Percentiles rank a stretch among this genome's conserved stretches.
phyloP scores from a whole-genome alignment of 192 early-diverging fungal species.

The Coemansia sp. region DNA sequence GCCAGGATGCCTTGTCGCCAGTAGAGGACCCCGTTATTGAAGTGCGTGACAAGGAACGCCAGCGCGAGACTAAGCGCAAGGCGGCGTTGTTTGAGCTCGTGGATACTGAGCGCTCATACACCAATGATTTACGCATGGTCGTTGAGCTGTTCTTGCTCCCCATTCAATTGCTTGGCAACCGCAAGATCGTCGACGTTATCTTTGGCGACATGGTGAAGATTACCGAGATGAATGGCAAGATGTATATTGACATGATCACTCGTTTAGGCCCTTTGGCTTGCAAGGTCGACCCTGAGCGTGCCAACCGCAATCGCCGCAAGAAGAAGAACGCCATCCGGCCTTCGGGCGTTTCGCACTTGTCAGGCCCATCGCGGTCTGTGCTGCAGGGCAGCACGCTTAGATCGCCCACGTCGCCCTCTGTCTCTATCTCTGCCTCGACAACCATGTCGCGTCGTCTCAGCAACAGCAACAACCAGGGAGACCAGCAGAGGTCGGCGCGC shows the following conservation, averaged over 20 bases:
- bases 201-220: conserved; percentile 55
- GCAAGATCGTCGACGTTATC: conserved; percentile 50
- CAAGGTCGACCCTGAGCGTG: conserved; percentile 43
- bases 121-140: conserved; percentile 51
- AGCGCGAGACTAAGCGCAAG: conserved; percentile 48
- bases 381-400: conserved; percentile 46
- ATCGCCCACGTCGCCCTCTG: conserved; percentile 26
- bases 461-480: conserved; percentile 14
- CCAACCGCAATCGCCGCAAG: conserved; percentile 42
- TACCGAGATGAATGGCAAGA: conserved; percentile 52
- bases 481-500: conserved; percentile 7
- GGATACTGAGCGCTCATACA: conserved; percentile 46
- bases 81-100: conserved; percentile 50
- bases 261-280: conserved; percentile 44
- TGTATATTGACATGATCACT: conserved; percentile 49
- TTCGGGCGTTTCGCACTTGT: conserved; percentile 12
- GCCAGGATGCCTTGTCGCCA: conserved; percentile 6
- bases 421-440: conserved; percentile 25
- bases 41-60: conserved; percentile 33
- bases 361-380: conserved; percentile 24
- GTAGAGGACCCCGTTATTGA: conserved; percentile 9
- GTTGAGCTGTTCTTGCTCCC: conserved; percentile 52
- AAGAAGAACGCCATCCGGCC: conserved; percentile 30
- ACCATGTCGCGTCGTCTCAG: conserved; percentile 43
- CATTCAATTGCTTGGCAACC: conserved; percentile 46